phyloP scores from a whole-genome alignment of 805 yeast species.

The Vanderwaltozyma tropicalis region DNA sequence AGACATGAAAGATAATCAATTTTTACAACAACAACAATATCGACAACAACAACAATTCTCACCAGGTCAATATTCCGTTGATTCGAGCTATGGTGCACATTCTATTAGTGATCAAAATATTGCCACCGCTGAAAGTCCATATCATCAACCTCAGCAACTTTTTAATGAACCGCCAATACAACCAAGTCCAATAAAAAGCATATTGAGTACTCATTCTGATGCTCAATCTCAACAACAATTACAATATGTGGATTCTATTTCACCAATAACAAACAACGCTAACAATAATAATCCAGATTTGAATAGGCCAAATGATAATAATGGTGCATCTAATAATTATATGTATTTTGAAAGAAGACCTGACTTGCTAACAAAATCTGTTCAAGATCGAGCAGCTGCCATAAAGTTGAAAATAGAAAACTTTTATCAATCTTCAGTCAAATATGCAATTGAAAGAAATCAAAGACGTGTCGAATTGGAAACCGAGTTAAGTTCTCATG shows the following conservation, averaged over 20 bases:
- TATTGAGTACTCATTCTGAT: constrained; percentile 12
- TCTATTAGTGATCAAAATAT: constrained; percentile 1
- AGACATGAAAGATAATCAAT: background rate
- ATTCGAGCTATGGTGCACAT: constrained; percentile 17
- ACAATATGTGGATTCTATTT: constrained; percentile 13
- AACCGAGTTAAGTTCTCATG: constrained; percentile 54
- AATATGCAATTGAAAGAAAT: constrained; percentile 90
- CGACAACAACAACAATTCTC: constrained; percentile 13
- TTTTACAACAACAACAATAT: constrained; percentile 1
- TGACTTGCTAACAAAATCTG: constrained; percentile 54
- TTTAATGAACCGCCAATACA: constrained; percentile 8
- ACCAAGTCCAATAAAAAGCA: constrained; percentile 19
- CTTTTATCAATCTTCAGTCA: constrained; percentile 73
- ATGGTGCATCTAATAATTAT: constrained; percentile 31
- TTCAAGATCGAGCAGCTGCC: constrained; percentile 79
- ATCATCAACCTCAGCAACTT: constrained; percentile 18
- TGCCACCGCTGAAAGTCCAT: constrained; percentile 20
- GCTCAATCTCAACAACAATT: constrained; percentile 13
- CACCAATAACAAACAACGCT: constrained; percentile 27
- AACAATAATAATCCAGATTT: constrained; percentile 16
- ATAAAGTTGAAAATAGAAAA: constrained; percentile 74
- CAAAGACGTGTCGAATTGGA: constrained; percentile 84
- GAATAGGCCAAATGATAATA: constrained; percentile 13
- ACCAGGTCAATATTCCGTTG: constrained; percentile 22
- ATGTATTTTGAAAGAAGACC: constrained; percentile 79